Conservation (phyloP, 768 basidiomycete species). For the Suillus luteus region DNA sequence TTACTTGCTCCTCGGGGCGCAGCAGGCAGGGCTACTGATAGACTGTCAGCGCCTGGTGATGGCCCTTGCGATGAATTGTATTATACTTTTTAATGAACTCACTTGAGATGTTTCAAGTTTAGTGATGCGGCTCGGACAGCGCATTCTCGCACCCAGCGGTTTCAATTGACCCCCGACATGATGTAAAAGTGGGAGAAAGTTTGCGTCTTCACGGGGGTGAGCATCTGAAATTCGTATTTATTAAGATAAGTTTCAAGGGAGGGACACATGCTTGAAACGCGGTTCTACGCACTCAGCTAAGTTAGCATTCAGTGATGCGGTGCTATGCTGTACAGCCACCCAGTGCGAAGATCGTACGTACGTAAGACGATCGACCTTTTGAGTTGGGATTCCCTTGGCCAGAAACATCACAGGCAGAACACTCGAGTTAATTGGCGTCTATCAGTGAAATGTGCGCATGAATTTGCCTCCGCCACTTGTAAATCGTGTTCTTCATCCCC, state of each 20-base stretch:
- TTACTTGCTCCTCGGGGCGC: slow-evolving; percentile 1
- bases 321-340: slow-evolving; percentile 1
- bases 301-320: not conserved
- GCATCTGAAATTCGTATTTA: slow-evolving; percentile 3
- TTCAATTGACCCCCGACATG: not conserved
- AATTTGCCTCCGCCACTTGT: not conserved
- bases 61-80: slow-evolving; percentile 3
- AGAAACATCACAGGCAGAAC: slow-evolving; percentile 1
- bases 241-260: slow-evolving; percentile 3
- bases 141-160: not conserved
- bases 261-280: slow-evolving; percentile 1
- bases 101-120: not conserved
- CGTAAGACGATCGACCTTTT: slow-evolving; percentile 7
- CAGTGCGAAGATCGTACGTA: slow-evolving; percentile 3
- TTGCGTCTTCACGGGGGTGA: not conserved
- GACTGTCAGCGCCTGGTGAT: not conserved
- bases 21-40: not conserved
- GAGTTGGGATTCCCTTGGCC: not conserved
- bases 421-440: not conserved
- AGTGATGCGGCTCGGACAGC: not conserved
- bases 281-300: not conserved
- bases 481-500: not conserved
- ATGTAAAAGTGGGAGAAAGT: slow-evolving; percentile 8
- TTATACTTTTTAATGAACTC: not conserved
- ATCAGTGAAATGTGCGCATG: not conserved